Percentiles rank a stretch among this genome's conserved stretches.
These are phyloP conservation scores for Kwoniella dejecticola DNA, from an alignment of 768 basidiomycete species.

Conservation along the genomic window DNA sequence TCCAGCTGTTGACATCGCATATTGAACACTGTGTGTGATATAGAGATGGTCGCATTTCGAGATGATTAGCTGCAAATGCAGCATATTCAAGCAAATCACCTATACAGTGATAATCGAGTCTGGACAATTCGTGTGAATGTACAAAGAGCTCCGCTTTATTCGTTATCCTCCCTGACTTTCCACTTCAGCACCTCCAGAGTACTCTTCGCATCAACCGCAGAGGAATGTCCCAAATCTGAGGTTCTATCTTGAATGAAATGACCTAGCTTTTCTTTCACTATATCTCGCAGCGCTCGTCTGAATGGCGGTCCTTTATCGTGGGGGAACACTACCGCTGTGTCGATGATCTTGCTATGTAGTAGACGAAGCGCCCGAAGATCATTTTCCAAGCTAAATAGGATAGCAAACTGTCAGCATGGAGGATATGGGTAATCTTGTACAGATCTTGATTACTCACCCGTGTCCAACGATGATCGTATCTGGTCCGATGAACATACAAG, in stretches of 20 bases:
- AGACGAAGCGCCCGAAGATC: conserved; percentile 88
- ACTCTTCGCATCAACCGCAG: conserved; percentile 83
- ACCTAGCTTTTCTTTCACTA: conserved; percentile 83
- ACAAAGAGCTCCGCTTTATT: not conserved
- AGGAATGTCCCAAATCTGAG: conserved; percentile 77
- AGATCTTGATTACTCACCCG: conserved; percentile 38
- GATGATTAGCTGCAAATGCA: no score
- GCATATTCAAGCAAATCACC: no score
- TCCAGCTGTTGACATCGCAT: no score
- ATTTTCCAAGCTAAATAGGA: conserved; percentile 84
- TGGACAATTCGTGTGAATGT: no score
- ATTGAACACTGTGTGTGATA: no score
- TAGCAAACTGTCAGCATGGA: not conserved
- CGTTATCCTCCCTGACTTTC: conserved; percentile 66
- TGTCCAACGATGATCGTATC: conserved; percentile 83
- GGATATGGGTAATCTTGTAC: not conserved
- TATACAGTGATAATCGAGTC: no score
- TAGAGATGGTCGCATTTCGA: no score
- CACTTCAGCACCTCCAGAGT: conserved; percentile 86
- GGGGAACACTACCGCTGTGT: conserved; percentile 84
- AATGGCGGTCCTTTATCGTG: conserved; percentile 77
- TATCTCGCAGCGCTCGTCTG: conserved; percentile 74
- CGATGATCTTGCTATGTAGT: conserved; percentile 78
- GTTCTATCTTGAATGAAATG: conserved; percentile 79
- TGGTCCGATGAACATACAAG: conserved; percentile 71